Evolutionary conservation across 1,284 basidiomycete species (phyloP).

Genomic region (Crepidotus sp.): DNA sequence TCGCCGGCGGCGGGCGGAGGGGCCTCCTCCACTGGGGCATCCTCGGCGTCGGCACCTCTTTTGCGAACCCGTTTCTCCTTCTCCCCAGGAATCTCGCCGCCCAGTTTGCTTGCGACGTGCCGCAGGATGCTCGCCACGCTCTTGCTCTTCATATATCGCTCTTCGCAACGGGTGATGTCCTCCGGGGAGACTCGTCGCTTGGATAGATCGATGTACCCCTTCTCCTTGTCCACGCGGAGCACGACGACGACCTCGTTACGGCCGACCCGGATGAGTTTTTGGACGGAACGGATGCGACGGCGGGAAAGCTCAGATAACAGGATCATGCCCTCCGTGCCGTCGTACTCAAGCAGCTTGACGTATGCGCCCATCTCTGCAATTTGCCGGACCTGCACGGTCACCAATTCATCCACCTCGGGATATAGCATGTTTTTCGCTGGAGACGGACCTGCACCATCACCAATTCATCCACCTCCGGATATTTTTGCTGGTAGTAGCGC

Average conservation of each 20-base stretch:
- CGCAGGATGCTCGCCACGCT: slow-evolving; percentile 89
- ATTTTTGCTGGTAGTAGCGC: slow-evolving; percentile 77
- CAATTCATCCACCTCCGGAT: slow-evolving; percentile 64
- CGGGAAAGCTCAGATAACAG: slow-evolving; percentile 93
- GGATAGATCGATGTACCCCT: slow-evolving; percentile 98
- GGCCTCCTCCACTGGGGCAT: slow-evolving; percentile 34
- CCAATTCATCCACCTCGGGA: slow-evolving; percentile 66
- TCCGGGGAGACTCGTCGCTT: slow-evolving; percentile 99
- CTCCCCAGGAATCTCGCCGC: slow-evolving; percentile 46
- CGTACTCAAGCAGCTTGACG: slow-evolving; percentile 92
- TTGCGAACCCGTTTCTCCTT: slow-evolving; percentile 40
- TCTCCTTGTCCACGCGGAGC: slow-evolving; percentile 97
- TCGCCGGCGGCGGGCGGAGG: slow-evolving; percentile 43
- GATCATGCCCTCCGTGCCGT: slow-evolving; percentile 99
- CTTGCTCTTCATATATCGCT: slow-evolving; percentile 97
- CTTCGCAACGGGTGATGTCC: slow-evolving; percentile 97
- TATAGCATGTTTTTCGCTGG: no score
- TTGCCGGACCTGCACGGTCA: slow-evolving; percentile 98
- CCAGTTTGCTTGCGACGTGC: slow-evolving; percentile 86
- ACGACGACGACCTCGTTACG: slow-evolving; percentile 99
- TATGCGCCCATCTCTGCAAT: slow-evolving; percentile 99
- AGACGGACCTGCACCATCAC: slow-evolving; percentile 99
- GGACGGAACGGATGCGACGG: slow-evolving; percentile 94
- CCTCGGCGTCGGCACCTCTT: slow-evolving; percentile 36
- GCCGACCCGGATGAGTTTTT: slow-evolving; percentile 96